phyloP scores from a whole-genome alignment of 257 asterid genomes.

The Lycium barbarum region DNA sequence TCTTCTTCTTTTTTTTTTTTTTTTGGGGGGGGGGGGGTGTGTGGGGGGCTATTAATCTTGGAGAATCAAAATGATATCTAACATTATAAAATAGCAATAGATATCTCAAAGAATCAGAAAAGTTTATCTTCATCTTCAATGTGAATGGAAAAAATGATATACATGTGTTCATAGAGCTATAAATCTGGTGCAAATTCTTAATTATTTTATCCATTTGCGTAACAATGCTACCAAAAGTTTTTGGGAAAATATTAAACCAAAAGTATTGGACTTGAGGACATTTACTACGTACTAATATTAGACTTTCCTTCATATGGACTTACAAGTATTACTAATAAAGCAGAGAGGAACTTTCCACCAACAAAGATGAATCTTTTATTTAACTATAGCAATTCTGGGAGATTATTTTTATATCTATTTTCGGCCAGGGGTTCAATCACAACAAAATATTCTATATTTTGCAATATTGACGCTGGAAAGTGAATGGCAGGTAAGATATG shows the following conservation, averaged over 20 bases:
- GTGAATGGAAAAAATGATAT: background rate
- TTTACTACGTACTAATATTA: background rate
- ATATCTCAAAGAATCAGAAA: background rate
- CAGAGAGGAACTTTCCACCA: background rate
- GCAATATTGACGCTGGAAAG: conserved; percentile 8
- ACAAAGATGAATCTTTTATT: background rate
- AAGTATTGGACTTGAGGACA: background rate
- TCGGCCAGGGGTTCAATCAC: background rate
- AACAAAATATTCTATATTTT: background rate
- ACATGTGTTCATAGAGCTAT: background rate
- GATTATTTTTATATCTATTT: background rate
- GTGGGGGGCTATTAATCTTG: background rate
- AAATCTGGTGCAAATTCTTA: background rate
- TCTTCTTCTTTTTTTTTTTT: too few relatives aligned
- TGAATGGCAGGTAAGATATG: background rate
- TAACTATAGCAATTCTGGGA: background rate
- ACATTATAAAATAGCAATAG: too few relatives aligned
- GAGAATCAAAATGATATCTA: too few relatives aligned
- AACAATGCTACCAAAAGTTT: too few relatives aligned
- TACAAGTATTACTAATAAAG: background rate
- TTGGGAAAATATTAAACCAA: background rate
- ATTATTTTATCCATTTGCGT: too few relatives aligned
- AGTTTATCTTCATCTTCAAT: background rate
- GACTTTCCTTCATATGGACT: background rate
- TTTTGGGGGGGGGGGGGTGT: too few relatives aligned